Base-by-base conservation (phyloP, 2,329 filamentous ascomycete species). In the Huntiella moniliformis region DNA sequence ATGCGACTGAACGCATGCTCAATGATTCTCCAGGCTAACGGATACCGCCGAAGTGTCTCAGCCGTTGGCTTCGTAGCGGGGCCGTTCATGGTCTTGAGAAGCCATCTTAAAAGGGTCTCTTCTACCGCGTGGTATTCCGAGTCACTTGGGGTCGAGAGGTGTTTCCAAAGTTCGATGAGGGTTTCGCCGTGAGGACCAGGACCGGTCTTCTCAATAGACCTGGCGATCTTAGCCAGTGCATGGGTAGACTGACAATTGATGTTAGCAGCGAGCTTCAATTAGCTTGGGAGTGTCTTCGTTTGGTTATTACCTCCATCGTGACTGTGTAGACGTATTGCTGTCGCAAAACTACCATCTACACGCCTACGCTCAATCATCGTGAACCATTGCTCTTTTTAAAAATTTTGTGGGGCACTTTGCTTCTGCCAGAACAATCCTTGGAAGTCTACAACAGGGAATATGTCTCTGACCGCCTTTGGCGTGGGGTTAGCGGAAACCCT, bases 1-100 rank as follows among this genome's bases (percentile, higher is more conserved):
- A 88, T 73, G n/a, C 74, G 63, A 42, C 67, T 63, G 45, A 83
- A 68, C 41, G 80, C 65, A 49, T 68, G 69, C 38, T 66, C 65
- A 17, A 86, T 58, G 33, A 85, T 67, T 28, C 63, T 66, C 81
- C 75, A 79, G 7, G 72, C 65, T 44, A 71, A 56, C 40, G 72
- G 70, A 53, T 68, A 73, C 51, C 71, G 64, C 53, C 73, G 67
- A 43, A 74, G 53, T 36, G 63, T 67, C 56, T 75, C 71, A 44
- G 68, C 58, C 34, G 64, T 58, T 31, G 61, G 60, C 17, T 60
- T 58, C 8, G 49, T 53, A 44, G 48, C 53, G 36, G 61, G 53
- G 15, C 65, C 65, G 50, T 67, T 68, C 71, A 76, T 75, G 45
- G 67, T 67, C 54, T 77, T 75, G 45, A 81, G 66, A 1, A 83